Percentiles rank a stretch among this genome's conserved stretches.
Evolutionary conservation across 1,284 basidiomycete species (phyloP).

Genomic region (Cutaneotrichosporon daszewskae): DNA sequence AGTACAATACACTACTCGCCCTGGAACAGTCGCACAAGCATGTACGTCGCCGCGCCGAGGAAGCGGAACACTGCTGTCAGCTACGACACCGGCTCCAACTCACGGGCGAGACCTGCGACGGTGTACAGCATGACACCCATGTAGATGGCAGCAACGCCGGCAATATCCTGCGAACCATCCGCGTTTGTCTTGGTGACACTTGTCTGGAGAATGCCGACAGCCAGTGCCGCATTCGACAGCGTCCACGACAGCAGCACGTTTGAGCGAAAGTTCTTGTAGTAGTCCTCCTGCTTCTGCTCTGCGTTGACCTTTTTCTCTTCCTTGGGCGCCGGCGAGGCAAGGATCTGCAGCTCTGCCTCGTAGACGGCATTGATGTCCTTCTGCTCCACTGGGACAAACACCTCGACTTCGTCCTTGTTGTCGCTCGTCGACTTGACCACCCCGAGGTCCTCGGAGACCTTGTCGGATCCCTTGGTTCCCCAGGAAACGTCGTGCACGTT

Average conservation of each 20-base stretch:
- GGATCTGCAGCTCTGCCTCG: conserved; percentile 71
- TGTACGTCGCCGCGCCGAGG: conserved; percentile 67
- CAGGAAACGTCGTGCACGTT: conserved; percentile 69
- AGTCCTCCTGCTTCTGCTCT: conserved; percentile 77
- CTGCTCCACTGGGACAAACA: conserved; percentile 69
- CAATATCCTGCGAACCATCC: conserved; percentile 35
- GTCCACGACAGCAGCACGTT: conserved; percentile 65
- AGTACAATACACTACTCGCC: conserved; percentile 72
- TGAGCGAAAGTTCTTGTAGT: conserved; percentile 77
- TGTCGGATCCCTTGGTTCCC: conserved; percentile 90
- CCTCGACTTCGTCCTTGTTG: conserved; percentile 62
- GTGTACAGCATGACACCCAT: conserved; percentile 52
- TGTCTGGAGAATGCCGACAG: conserved; percentile 55
- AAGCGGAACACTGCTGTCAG: conserved; percentile 61
- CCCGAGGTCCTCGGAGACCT: conserved; percentile 72
- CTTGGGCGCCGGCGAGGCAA: conserved; percentile 67
- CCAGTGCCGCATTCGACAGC: conserved; percentile 70
- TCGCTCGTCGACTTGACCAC: conserved; percentile 55
- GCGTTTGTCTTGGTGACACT: not conserved
- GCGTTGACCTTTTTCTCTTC: conserved; percentile 50
- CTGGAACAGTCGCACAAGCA: conserved; percentile 72
- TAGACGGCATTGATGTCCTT: conserved; percentile 82
- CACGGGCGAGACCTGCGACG: conserved; percentile 68
- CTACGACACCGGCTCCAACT: not conserved
- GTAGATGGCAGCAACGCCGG: conserved; percentile 38